phyloP scores from a whole-genome alignment of 164 flowering plant species.

The Berberis thunbergii region DNA sequence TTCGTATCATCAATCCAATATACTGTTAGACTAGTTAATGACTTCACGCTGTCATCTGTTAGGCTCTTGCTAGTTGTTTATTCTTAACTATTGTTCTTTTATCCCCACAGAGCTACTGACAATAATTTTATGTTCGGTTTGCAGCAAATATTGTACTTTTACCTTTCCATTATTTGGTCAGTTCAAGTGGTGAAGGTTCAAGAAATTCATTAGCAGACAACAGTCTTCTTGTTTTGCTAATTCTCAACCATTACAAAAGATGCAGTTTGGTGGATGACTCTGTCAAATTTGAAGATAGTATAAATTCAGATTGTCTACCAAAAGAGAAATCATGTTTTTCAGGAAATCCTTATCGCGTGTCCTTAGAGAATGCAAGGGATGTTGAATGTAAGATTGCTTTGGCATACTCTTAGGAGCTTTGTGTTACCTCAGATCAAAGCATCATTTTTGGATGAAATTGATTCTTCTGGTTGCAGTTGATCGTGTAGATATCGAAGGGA shows the following conservation, averaged over 20 bases:
- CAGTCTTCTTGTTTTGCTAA: conserved; percentile 68
- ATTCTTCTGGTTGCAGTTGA: conserved; percentile 55
- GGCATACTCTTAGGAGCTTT: neutral
- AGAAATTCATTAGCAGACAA: conserved; percentile 67
- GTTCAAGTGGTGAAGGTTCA: conserved; percentile 54
- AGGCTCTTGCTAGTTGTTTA: too few species aligned
- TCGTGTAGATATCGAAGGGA: conserved; percentile 73
- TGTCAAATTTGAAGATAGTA: conserved; percentile 29
- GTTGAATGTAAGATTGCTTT: conserved; percentile 58
- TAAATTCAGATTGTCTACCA: conserved; percentile 34
- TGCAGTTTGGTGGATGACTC: conserved; percentile 33
- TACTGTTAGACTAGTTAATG: too few species aligned
- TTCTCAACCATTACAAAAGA: conserved; percentile 74
- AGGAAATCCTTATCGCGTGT: conserved; percentile 69
- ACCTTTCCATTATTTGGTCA: conserved; percentile 66
- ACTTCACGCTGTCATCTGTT: too few species aligned
- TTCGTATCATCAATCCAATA: too few species aligned
- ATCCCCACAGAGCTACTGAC: conserved; percentile 7
- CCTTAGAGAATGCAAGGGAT: conserved; percentile 77
- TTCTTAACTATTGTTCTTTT: too few species aligned
- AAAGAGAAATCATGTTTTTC: conserved; percentile 43
- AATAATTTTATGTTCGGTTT: conserved; percentile 14
- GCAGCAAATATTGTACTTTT: conserved; percentile 79
- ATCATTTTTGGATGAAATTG: neutral
- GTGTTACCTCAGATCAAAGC: neutral